Evolutionary conservation across 2,329 filamentous ascomycete species (phyloP).

Genomic region (Thielaviopsis cerberus): DNA sequence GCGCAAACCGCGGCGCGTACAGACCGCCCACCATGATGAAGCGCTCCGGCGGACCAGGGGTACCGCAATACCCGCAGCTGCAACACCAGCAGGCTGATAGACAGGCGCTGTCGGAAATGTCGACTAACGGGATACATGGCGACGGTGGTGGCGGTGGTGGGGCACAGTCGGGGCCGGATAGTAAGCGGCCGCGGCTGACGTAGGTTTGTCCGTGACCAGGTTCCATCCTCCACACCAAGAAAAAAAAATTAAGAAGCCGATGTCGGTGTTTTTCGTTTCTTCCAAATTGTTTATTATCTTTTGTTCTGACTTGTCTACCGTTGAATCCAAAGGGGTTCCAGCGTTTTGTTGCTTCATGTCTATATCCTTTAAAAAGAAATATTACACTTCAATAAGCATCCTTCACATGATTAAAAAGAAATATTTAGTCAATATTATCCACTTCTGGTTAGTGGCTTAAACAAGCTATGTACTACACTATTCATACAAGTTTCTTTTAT

Average conservation of each 20-base stretch:
- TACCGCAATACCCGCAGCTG: slow-evolving; percentile 15
- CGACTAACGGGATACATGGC: slow-evolving; percentile 22
- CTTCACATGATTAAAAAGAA: neutral
- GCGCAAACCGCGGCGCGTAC: slow-evolving; percentile 40
- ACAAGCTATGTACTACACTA: neutral
- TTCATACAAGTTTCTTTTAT: neutral
- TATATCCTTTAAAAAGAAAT: too few species aligned
- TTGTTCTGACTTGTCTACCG: too few species aligned
- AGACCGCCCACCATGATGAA: slow-evolving; percentile 38
- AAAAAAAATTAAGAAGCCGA: too few species aligned
- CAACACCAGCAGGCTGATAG: slow-evolving; percentile 17
- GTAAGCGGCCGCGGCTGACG: slow-evolving; percentile 33
- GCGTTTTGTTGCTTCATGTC: too few species aligned
- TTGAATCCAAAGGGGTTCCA: too few species aligned
- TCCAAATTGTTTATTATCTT: too few species aligned
- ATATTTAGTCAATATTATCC: neutral
- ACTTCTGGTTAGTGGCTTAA: neutral
- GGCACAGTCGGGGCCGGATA: slow-evolving; percentile 21
- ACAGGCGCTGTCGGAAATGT: slow-evolving; percentile 31
- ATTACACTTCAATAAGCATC: too few species aligned
- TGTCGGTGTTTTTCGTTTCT: too few species aligned
- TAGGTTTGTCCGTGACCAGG: slow-evolving; percentile 12
- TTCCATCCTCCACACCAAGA: too few species aligned
- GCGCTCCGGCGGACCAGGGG: slow-evolving; percentile 23
- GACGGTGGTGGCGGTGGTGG: slow-evolving; percentile 1